Conservation (phyloP, 2,329 filamentous ascomycete species). For the Exophiala lecanii-corni region DNA sequence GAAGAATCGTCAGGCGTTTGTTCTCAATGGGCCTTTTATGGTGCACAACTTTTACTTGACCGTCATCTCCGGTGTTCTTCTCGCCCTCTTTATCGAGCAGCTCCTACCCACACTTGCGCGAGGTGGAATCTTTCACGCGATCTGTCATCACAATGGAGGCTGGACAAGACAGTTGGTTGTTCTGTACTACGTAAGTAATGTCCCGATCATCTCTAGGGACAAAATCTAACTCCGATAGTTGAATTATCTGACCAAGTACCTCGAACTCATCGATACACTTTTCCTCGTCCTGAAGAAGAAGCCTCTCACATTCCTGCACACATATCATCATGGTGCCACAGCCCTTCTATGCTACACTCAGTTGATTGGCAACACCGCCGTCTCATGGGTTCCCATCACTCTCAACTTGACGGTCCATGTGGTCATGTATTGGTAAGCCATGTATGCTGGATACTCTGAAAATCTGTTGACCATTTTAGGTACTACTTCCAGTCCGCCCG, state of each 20-base stretch:
- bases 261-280: slow-evolving; percentile 90
- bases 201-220: neutral
- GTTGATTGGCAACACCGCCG: slow-evolving; percentile 84
- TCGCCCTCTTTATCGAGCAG: slow-evolving; percentile 87
- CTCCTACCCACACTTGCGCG: slow-evolving; percentile 76
- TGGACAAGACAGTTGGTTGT: slow-evolving; percentile 93
- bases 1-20: slow-evolving; percentile 78
- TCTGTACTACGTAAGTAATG: slow-evolving; percentile 81
- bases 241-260: slow-evolving; percentile 97
- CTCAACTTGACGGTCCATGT: slow-evolving; percentile 94
- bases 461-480: slow-evolving; percentile 81
- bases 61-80: slow-evolving; percentile 70
- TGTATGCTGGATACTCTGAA: no score
- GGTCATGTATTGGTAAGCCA: slow-evolving; percentile 99
- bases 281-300: slow-evolving; percentile 99
- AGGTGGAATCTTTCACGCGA: slow-evolving; percentile 80
- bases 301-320: slow-evolving; percentile 97
- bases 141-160: slow-evolving; percentile 72
- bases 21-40: slow-evolving; percentile 85
- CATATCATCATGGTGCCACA: slow-evolving; percentile 96
- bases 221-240: slow-evolving; percentile 52
- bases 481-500: slow-evolving; percentile 99
- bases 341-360: slow-evolving; percentile 97
- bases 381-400: slow-evolving; percentile 91
- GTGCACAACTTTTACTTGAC: slow-evolving; percentile 96